A percentile compares a stretch with the other conserved stretches of the same genome.
Conservation (phyloP, 2,329 filamentous ascomycete species). For the Xylaria sp. region DNA sequence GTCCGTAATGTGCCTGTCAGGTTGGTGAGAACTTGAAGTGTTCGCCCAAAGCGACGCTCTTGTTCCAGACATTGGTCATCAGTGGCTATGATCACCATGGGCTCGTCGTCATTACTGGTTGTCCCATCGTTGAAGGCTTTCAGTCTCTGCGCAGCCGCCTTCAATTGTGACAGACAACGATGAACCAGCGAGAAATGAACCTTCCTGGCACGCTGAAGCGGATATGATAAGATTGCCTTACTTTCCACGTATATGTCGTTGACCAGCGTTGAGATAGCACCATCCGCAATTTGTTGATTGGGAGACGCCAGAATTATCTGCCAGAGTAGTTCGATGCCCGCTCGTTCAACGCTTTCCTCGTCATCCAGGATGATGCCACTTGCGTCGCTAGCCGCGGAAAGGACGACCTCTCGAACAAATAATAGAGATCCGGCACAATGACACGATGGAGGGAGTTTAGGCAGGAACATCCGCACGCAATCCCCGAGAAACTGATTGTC, state of each 20-base stretch:
- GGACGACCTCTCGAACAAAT: conserved; percentile 52
- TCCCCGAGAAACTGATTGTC: conserved; percentile 52
- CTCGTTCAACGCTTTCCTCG: conserved; percentile 46
- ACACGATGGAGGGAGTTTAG: conserved; percentile 49
- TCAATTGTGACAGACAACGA: conserved; percentile 67
- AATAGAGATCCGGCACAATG: conserved; percentile 59
- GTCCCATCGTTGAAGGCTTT: conserved; percentile 43
- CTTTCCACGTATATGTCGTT: conserved; percentile 63
- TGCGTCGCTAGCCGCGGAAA: conserved; percentile 42
- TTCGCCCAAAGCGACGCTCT: conserved; percentile 61
- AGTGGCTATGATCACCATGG: conserved; percentile 41
- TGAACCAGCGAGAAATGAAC: conserved; percentile 67
- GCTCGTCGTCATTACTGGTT: conserved; percentile 43
- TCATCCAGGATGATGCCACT: conserved; percentile 46
- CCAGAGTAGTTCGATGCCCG: conserved; percentile 71
- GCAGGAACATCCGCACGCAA: conserved; percentile 54
- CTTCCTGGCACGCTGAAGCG: conserved; percentile 46
- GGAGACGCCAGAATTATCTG: conserved; percentile 68
- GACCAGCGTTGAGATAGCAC: conserved; percentile 66
- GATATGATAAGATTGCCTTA: conserved; percentile 44
- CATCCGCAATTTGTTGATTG: conserved; percentile 57
- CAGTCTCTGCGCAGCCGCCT: conserved; percentile 54
- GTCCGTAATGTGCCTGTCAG: conserved; percentile 62
- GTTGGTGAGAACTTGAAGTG: conserved; percentile 61
- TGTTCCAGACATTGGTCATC: conserved; percentile 48